Conservation (phyloP, 139 green algal genomes). For the Eudorina sp. region DNA sequence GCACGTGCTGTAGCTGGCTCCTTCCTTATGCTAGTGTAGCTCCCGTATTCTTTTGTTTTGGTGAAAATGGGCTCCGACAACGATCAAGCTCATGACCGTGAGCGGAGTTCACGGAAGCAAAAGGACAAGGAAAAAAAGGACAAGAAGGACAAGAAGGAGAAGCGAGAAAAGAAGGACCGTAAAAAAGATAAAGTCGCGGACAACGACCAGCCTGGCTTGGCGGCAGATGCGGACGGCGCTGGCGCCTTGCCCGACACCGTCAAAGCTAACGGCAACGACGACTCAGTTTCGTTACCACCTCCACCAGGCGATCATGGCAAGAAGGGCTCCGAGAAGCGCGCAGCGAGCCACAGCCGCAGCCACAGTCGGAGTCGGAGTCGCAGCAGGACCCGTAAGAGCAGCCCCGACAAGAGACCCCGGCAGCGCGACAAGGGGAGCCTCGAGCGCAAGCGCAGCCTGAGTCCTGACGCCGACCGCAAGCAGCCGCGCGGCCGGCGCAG, state of each 20-base stretch:
- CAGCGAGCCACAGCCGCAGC: conserved; percentile 12
- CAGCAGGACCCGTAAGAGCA: neutral
- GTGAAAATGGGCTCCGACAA: neutral
- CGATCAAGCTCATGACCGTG: neutral
- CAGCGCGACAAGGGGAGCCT: neutral
- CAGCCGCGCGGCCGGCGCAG: neutral
- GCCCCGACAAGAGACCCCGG: conserved; percentile 1
- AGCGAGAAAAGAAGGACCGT: conserved; percentile 22
- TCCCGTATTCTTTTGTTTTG: too few relatives aligned
- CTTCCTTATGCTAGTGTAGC: too few relatives aligned
- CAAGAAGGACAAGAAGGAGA: conserved; percentile 25
- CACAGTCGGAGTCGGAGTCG: neutral
- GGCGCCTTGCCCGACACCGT: neutral
- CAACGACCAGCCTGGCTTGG: neutral
- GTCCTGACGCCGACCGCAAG: neutral
- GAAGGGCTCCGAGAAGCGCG: neutral
- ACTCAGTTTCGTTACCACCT: neutral
- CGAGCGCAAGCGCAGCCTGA: neutral
- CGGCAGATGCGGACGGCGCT: neutral
- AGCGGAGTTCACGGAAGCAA: neutral
- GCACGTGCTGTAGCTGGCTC: too few relatives aligned
- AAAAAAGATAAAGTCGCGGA: conserved; percentile 19
- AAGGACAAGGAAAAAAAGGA: conserved; percentile 32
- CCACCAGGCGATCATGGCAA: too few relatives aligned
- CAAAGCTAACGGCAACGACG: neutral